Percentiles rank a stretch among this genome's conserved stretches.
Conservation (phyloP, 345 rosid genomes). For the Brassica cretica region DNA sequence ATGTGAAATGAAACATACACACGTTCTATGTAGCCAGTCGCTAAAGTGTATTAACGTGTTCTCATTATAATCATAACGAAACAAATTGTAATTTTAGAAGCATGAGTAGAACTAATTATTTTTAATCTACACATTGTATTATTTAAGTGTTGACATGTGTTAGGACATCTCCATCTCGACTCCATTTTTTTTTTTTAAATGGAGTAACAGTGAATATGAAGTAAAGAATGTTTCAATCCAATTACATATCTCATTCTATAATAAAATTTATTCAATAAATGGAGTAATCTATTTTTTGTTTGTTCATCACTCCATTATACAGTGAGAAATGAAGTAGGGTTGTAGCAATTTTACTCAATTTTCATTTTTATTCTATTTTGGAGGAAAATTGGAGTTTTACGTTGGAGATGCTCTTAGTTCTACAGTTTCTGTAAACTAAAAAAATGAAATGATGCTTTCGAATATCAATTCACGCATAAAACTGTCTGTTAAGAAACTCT, state of each 20-base stretch:
- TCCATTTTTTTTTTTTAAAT: too few relatives aligned
- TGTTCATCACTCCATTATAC: too few relatives aligned
- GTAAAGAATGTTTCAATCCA: too few relatives aligned
- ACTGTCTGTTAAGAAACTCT: slow-evolving; percentile 27
- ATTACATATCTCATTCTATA: too few relatives aligned
- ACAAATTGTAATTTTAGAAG: neutral
- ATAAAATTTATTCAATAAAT: too few relatives aligned
- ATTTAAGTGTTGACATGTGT: neutral
- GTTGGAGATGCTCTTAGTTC: neutral
- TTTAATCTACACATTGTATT: neutral
- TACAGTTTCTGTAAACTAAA: neutral
- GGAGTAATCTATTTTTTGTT: too few relatives aligned
- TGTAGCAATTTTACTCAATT: too few relatives aligned
- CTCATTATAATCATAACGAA: neutral
- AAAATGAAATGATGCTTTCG: neutral
- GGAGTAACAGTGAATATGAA: too few relatives aligned
- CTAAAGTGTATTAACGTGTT: neutral
- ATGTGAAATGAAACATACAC: slow-evolving; percentile 21
- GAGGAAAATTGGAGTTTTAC: too few relatives aligned
- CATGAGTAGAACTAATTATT: neutral
- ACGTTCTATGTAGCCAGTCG: neutral
- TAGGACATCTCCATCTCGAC: too few relatives aligned
- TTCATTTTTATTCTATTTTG: too few relatives aligned
- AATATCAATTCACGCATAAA: slow-evolving; percentile 18
- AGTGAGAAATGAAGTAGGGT: too few relatives aligned